These are phyloP conservation scores for Kodamaea hsintzibuensis DNA, from an alignment of 805 yeast genomes.

Conservation along the genomic window DNA sequence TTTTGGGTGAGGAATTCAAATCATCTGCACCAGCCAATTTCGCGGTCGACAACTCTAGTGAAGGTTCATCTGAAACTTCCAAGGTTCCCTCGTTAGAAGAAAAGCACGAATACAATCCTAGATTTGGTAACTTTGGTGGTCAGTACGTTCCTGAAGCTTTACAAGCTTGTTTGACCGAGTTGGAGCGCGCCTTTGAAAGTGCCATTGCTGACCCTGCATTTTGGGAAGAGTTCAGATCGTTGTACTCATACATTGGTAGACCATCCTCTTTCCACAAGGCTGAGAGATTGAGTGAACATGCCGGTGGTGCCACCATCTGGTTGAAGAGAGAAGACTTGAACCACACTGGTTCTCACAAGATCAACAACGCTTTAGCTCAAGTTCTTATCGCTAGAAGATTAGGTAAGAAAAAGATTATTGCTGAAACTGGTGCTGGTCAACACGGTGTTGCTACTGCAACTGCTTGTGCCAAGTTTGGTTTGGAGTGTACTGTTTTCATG, in stretches of 20 bases:
- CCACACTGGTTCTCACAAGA: constrained; percentile 88
- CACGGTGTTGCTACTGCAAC: constrained; percentile 94
- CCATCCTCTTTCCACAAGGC: constrained; percentile 93
- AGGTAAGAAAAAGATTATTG: constrained; percentile 75
- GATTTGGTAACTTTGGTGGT: constrained; percentile 96
- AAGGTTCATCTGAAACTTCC: constrained; percentile 29
- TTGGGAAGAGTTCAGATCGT: constrained; percentile 87
- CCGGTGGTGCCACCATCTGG: constrained; percentile 95
- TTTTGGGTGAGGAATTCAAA: constrained; percentile 57
- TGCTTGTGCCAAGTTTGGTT: constrained; percentile 89
- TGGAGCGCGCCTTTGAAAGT: constrained; percentile 82
- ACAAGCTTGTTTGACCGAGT: constrained; percentile 85
- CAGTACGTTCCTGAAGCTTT: constrained; percentile 98
- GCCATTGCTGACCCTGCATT: constrained; percentile 88
- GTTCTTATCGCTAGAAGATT: constrained; percentile 75
- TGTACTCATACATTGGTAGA: constrained; percentile 93
- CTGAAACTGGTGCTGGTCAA: constrained; percentile 93
- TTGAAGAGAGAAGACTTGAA: constrained; percentile 94
- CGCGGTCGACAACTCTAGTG: constrained; percentile 15
- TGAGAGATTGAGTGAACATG: constrained; percentile 81
- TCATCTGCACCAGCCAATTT: constrained; percentile 30
- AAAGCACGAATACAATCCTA: constrained; percentile 65
- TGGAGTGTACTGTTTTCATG: constrained; percentile 94
- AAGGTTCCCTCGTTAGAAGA: constrained; percentile 46
- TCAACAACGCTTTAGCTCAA: constrained; percentile 82